A percentile compares a stretch with the other conserved stretches of the same genome.
Evolutionary conservation across 2,329 filamentous ascomycete species (phyloP).

Genomic region (Fusarium nelsonii): DNA sequence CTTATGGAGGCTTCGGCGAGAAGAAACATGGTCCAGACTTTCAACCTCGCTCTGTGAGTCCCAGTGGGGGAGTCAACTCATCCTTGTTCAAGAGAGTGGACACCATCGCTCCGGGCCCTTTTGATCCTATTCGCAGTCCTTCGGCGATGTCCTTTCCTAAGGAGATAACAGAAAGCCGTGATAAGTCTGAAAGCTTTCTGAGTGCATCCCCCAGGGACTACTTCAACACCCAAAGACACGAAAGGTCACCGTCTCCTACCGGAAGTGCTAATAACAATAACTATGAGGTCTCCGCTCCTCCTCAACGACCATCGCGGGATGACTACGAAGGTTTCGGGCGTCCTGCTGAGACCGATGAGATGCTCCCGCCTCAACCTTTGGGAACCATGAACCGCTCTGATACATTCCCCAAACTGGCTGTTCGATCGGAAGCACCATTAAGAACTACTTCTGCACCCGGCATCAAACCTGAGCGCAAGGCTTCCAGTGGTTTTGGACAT

Average conservation of each 20-base stretch:
- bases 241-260: constrained; percentile 28
- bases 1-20: constrained; percentile 62
- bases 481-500: constrained; percentile 44
- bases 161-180: constrained; percentile 24
- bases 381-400: constrained; percentile 61
- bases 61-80: constrained; percentile 42
- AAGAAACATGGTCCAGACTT: constrained; percentile 49
- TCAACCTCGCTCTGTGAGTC: constrained; percentile 43
- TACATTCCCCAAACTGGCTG: constrained; percentile 63
- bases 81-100: constrained; percentile 72
- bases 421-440: constrained; percentile 54
- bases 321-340: constrained; percentile 71
- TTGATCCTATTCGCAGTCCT: constrained; percentile 63
- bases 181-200: constrained; percentile 41
- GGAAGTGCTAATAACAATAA: constrained; percentile 35
- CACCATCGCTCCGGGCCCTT: constrained; percentile 74
- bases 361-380: constrained; percentile 54
- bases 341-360: constrained; percentile 55
- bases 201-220: constrained; percentile 37
- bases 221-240: constrained; percentile 18
- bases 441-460: constrained; percentile 64
- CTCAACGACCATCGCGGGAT: constrained; percentile 61
- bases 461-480: constrained; percentile 56
- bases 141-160: constrained; percentile 50
- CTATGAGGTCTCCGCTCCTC: constrained; percentile 50